A percentile compares a stretch with the other conserved stretches of the same genome.
Evolutionary conservation across 345 rosid species (phyloP).

Genomic region (Moringa oleifera): DNA sequence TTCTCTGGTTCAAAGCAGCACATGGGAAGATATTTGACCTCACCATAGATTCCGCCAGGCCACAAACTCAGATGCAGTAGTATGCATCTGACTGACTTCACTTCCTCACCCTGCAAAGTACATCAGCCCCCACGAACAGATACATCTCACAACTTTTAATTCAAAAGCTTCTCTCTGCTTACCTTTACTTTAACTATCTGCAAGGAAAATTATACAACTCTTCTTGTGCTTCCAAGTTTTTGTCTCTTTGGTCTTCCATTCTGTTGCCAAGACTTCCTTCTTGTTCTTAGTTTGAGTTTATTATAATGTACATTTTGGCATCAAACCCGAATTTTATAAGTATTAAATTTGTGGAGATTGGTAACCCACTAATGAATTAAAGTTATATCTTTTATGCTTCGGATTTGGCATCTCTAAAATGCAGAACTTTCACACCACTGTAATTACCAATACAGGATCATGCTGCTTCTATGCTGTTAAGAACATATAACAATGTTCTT

Average conservation of each 20-base stretch:
- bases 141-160: no score
- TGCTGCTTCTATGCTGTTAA: no score
- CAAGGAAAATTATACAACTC: no score
- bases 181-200: not conserved
- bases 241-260: constrained; percentile 3
- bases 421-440: not conserved
- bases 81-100: constrained; percentile 6
- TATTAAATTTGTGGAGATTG: no score
- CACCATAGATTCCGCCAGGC: constrained; percentile 20
- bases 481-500: no score
- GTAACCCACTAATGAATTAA: no score
- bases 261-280: constrained; percentile 9
- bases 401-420: not conserved
- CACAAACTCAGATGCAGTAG: constrained; percentile 17
- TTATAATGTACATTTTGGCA: no score
- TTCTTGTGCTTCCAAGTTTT: not conserved
- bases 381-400: not conserved
- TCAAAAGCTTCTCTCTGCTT: not conserved
- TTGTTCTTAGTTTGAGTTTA: not conserved
- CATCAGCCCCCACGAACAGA: constrained; percentile 1
- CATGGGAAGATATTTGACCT: constrained; percentile 13
- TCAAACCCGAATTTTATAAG: no score
- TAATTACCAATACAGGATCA: no score
- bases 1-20: constrained; percentile 10
- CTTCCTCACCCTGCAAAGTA: constrained; percentile 13